Conservation (phyloP, 495 filamentous ascomycete species). For the Thozetella sp. region DNA sequence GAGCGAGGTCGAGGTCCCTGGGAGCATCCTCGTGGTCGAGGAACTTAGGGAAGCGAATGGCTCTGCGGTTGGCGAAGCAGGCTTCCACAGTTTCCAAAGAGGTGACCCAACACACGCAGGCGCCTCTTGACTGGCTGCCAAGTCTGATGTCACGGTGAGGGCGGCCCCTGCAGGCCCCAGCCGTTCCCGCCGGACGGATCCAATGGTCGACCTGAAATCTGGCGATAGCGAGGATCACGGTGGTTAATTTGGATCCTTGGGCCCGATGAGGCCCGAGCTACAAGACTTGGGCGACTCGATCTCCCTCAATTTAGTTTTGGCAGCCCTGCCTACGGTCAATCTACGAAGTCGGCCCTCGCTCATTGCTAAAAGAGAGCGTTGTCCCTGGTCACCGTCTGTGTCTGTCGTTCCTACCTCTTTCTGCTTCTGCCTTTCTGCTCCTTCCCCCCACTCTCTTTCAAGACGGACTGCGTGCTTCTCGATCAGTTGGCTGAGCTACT, state of each 20-base stretch:
- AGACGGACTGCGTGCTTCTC: neutral
- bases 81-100: too few species aligned
- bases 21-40: neutral
- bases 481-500: neutral
- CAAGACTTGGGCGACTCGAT: neutral
- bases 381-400: too few species aligned
- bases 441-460: too few species aligned
- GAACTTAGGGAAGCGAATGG: neutral
- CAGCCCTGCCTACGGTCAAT: neutral
- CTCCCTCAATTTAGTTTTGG: too few species aligned
- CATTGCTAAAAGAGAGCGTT: too few species aligned
- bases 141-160: neutral
- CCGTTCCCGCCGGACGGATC: neutral
- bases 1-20: neutral
- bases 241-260: neutral
- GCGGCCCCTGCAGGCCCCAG: neutral
- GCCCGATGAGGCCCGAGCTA: neutral
- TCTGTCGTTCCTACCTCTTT: too few species aligned
- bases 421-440: neutral
- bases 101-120: neutral
- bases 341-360: too few species aligned
- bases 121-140: neutral
- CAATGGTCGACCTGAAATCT: conserved; percentile 1
- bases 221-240: conserved; percentile 3
- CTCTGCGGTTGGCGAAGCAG: neutral